Evolutionary conservation across 23 red algal genomes (phyloP).

Genomic region (Gracilariopsis chorda): DNA sequence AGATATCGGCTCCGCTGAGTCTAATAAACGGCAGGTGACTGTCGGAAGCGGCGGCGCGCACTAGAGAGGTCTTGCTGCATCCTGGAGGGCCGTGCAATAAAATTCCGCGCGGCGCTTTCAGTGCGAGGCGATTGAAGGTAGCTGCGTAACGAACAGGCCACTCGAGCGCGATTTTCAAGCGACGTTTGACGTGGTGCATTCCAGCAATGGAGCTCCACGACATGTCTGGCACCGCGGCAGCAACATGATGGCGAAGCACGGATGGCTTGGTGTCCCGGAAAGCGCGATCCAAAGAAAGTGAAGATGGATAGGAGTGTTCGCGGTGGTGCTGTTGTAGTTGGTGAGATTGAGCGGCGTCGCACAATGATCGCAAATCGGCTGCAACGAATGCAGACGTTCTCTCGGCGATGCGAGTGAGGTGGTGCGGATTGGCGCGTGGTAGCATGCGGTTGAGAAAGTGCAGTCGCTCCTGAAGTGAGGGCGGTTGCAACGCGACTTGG

Average conservation of each 20-base stretch:
- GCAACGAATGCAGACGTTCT: conserved; percentile 74
- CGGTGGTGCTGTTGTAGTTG: not conserved
- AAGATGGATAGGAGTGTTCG: not conserved
- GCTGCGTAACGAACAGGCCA: conserved; percentile 67
- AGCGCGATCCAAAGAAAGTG: too few species aligned
- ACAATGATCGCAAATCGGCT: conserved; percentile 53
- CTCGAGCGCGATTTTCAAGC: conserved; percentile 69
- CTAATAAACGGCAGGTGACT: conserved; percentile 51
- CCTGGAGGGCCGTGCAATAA: conserved; percentile 91
- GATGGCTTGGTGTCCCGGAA: not conserved
- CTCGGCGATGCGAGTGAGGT: conserved; percentile 17
- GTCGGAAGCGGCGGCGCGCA: conserved; percentile 58
- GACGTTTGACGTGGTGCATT: conserved; percentile 39
- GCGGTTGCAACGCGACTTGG: conserved; percentile 42
- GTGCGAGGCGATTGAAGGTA: conserved; percentile 41
- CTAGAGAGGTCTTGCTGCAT: conserved; percentile 85
- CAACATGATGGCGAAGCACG: not conserved
- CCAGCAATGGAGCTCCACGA: conserved; percentile 73
- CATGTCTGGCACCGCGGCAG: not conserved
- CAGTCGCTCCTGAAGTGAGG: conserved; percentile 27
- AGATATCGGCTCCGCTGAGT: conserved; percentile 72
- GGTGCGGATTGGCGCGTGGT: not conserved
- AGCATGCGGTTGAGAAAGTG: conserved; percentile 12
- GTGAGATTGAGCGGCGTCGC: not conserved
- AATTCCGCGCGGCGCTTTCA: conserved; percentile 79